Percentiles rank a stretch among this genome's conserved stretches.
Conservation (phyloP, 106 monocot species). For the Acorus calamus region DNA sequence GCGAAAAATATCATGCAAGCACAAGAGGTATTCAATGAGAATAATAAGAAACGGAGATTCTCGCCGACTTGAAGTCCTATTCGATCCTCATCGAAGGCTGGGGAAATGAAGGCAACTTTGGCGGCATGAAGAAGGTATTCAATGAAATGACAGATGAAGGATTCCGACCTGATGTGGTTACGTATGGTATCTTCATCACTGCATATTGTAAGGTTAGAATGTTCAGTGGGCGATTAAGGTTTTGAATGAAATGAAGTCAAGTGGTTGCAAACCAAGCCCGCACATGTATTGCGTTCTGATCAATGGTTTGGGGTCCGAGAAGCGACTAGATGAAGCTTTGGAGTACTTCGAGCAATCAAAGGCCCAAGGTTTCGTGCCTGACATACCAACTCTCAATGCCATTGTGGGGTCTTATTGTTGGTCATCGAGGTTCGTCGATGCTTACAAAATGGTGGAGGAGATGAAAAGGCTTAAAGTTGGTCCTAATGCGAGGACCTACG, state of each 20-base stretch:
- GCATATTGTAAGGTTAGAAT: conserved; percentile 56
- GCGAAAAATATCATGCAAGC: conserved; percentile 61
- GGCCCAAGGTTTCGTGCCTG: conserved; percentile 36
- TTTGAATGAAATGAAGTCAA: conserved; percentile 49
- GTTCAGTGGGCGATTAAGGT: conserved; percentile 51
- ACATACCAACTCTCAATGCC: conserved; percentile 78
- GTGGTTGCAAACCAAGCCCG: conserved; percentile 50
- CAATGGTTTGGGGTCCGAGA: conserved; percentile 74
- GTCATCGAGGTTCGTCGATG: conserved; percentile 42
- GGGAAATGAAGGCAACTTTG: conserved; percentile 39
- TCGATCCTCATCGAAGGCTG: conserved; percentile 86
- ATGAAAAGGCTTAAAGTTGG: conserved; percentile 48
- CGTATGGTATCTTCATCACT: conserved; percentile 68
- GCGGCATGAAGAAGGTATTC: conserved; percentile 39
- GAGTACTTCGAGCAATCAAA: conserved; percentile 55
- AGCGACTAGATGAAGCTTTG: conserved; percentile 65
- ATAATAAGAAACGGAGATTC: conserved; percentile 49
- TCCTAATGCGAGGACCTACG: conserved; percentile 70
- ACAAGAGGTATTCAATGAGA: conserved; percentile 45
- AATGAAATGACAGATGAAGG: conserved; percentile 55
- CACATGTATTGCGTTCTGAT: conserved; percentile 78
- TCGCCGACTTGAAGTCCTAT: conserved; percentile 67
- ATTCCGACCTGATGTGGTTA: conserved; percentile 70
- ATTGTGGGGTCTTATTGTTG: conserved; percentile 74
- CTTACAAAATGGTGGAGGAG: conserved; percentile 53